Evolutionary conservation across 805 yeast species (phyloP).

Genomic region (Candida nemodendra): DNA sequence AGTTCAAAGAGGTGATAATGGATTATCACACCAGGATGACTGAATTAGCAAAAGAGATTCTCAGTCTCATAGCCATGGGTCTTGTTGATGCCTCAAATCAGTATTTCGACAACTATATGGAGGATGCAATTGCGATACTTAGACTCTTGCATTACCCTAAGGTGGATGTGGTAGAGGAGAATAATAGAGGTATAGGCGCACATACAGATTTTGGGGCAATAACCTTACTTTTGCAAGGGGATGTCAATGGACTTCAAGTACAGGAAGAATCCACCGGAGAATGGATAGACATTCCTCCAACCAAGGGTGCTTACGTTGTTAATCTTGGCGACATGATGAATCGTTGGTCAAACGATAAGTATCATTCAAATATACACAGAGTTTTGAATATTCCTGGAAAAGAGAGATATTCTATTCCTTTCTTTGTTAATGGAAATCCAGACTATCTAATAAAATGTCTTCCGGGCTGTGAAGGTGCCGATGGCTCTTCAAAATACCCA

Average conservation of each 20-base stretch:
- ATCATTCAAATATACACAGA: constrained; percentile 1
- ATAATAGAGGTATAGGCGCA: too few species aligned
- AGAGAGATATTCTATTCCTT: constrained; percentile 1
- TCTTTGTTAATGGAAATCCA: background rate
- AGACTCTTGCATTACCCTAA: too few species aligned
- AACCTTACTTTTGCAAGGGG: too few species aligned
- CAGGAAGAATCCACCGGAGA: too few species aligned
- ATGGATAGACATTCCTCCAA: too few species aligned
- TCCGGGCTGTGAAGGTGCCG: constrained; percentile 1
- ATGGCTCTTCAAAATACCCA: background rate
- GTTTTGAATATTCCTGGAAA: background rate
- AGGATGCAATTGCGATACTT: constrained; percentile 28
- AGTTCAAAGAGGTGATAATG: constrained; percentile 12
- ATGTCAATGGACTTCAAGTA: too few species aligned
- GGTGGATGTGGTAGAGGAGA: too few species aligned
- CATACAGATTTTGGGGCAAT: too few species aligned
- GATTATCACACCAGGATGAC: constrained; percentile 14
- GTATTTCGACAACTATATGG: constrained; percentile 23
- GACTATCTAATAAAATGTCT: constrained; percentile 1
- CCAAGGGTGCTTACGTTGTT: too few species aligned
- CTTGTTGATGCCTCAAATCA: constrained; percentile 18
- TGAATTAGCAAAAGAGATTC: constrained; percentile 15
- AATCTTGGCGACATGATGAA: too few species aligned
- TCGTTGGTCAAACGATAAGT: too few species aligned
- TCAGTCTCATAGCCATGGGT: constrained; percentile 24